Evolutionary conservation across 108 stramenopile species (phyloP).

Genomic region (Cyclotella cryptica): DNA sequence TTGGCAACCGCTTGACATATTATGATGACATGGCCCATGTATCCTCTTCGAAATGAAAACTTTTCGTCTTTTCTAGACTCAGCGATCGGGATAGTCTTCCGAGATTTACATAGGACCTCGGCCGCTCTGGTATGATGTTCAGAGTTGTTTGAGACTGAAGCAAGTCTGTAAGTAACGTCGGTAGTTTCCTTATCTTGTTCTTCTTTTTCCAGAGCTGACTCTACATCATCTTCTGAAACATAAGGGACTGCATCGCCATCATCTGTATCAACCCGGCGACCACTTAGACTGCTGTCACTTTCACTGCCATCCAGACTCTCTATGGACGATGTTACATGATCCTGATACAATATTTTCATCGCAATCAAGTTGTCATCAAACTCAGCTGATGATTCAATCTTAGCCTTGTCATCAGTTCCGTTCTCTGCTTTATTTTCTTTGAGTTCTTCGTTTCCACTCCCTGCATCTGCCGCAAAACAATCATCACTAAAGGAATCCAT

Average conservation of each 20-base stretch:
- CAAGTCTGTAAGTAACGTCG: background rate
- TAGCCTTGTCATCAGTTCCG: slow-evolving; percentile 7
- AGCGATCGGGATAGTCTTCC: background rate
- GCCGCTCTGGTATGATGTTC: background rate
- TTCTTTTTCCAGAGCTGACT: slow-evolving; percentile 68
- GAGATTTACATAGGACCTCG: background rate
- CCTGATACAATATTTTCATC: slow-evolving; percentile 27
- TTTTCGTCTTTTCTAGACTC: background rate
- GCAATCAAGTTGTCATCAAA: slow-evolving; percentile 17
- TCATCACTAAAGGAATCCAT: slow-evolving; percentile 77
- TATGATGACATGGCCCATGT: slow-evolving; percentile 97
- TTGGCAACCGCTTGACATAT: slow-evolving; percentile 93
- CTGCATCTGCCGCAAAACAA: background rate
- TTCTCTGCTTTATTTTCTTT: background rate
- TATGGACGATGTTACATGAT: slow-evolving; percentile 37
- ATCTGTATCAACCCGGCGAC: slow-evolving; percentile 18
- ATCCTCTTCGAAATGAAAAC: slow-evolving; percentile 71
- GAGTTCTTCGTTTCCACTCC: background rate
- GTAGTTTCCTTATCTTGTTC: slow-evolving; percentile 37
- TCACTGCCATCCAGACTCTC: slow-evolving; percentile 47
- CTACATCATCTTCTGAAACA: slow-evolving; percentile 80
- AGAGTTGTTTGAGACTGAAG: background rate
- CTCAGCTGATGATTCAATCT: background rate
- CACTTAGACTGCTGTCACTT: slow-evolving; percentile 11
- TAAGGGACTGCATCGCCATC: slow-evolving; percentile 44